Percentiles rank a stretch among this genome's conserved stretches.
phyloP scores from a whole-genome alignment of 805 yeast genomes.

The Kodamaea hsintzibuensis region DNA sequence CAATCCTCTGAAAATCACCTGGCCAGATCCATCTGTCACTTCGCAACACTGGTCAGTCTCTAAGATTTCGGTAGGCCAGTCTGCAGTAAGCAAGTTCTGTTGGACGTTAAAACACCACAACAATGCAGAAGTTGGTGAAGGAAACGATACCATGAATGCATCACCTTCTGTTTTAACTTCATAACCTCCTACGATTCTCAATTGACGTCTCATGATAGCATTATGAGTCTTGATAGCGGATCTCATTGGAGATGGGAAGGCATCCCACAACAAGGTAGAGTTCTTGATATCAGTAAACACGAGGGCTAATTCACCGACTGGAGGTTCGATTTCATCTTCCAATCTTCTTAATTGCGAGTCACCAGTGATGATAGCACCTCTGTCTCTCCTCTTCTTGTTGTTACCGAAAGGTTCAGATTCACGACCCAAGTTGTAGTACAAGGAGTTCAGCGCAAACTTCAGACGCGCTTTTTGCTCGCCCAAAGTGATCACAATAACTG shows the following conservation, averaged over 20 bases:
- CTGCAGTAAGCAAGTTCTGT: conserved; percentile 73
- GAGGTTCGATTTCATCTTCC: conserved; percentile 91
- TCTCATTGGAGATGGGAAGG: conserved; percentile 90
- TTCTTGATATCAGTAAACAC: conserved; percentile 97
- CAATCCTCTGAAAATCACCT: conserved; percentile 76
- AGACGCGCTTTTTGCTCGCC: conserved; percentile 47
- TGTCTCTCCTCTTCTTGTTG: conserved; percentile 44
- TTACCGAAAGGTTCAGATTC: conserved; percentile 33
- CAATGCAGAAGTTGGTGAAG: conserved; percentile 85
- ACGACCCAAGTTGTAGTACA: conserved; percentile 38
- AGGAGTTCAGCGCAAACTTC: conserved; percentile 27
- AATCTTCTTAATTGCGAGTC: conserved; percentile 80
- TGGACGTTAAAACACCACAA: conserved; percentile 96
- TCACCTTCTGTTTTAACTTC: conserved; percentile 99
- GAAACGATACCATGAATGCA: conserved; percentile 97
- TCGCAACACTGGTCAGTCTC: conserved; percentile 83
- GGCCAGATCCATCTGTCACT: conserved; percentile 61
- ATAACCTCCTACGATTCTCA: conserved; percentile 92
- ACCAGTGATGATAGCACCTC: conserved; percentile 47
- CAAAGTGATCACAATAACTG: conserved; percentile 77
- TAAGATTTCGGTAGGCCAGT: conserved; percentile 94
- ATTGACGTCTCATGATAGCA: conserved; percentile 88
- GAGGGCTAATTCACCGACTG: conserved; percentile 90
- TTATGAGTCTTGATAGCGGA: conserved; percentile 95
- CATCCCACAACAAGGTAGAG: conserved; percentile 92